Evolutionary conservation across 192 early-diverging fungal species (phyloP).

Genomic region (Coemansia sp.): DNA sequence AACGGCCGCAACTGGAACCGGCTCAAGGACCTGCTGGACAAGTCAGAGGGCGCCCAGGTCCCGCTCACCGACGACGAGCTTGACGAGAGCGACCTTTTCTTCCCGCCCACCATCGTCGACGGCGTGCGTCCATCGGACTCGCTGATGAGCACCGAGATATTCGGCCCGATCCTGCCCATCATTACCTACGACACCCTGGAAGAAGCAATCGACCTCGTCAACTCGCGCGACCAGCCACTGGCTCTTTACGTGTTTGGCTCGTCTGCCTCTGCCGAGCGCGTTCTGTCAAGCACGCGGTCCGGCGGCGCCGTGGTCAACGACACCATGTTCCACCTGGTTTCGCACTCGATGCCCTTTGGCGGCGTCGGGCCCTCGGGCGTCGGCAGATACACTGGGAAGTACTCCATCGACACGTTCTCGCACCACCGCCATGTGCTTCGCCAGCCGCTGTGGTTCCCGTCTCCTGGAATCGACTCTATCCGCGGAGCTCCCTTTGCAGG

Average conservation of each 20-base stretch:
- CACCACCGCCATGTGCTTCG: conserved; percentile 65
- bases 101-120: conserved; percentile 80
- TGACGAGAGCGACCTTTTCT: conserved; percentile 62
- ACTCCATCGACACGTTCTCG: conserved; percentile 77
- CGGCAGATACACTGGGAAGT: conserved; percentile 78
- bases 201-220: conserved; percentile 63
- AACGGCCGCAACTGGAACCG: conserved; percentile 68
- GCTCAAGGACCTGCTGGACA: conserved; percentile 55
- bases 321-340: conserved; percentile 59
- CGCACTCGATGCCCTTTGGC: conserved; percentile 74
- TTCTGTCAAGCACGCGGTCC: conserved; percentile 68
- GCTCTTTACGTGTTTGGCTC: conserved; percentile 73
- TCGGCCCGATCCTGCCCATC: conserved; percentile 89
- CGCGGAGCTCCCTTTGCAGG: conserved; percentile 38
- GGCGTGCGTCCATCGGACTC: conserved; percentile 60
- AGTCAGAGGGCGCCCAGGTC: conserved; percentile 53
- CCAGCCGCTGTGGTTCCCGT: conserved; percentile 38
- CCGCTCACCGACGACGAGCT: conserved; percentile 55
- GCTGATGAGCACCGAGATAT: conserved; percentile 83
- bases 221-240: conserved; percentile 69
- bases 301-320: conserved; percentile 83
- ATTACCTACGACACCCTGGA: conserved; percentile 62
- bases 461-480: conserved; percentile 33
- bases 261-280: conserved; percentile 53
- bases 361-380: conserved; percentile 84